phyloP scores from a whole-genome alignment of 129 eudicot species.

The Solidago caesia region DNA sequence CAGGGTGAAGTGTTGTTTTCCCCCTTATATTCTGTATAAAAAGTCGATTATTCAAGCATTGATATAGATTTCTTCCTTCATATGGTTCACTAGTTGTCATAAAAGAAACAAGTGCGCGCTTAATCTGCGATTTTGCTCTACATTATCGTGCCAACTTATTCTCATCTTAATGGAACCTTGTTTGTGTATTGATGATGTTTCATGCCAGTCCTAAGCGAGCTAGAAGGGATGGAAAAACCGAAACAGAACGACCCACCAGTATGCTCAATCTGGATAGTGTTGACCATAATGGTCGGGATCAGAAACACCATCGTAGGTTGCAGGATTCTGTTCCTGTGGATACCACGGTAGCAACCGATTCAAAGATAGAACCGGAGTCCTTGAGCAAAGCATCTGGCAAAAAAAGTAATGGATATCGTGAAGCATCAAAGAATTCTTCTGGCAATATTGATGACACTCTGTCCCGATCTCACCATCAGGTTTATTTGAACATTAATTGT shows the following conservation, averaged over 20 bases:
- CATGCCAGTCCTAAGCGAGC: not conserved
- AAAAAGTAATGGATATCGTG: slow-evolving; percentile 37
- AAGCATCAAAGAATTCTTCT: slow-evolving; percentile 45
- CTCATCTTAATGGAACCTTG: not conserved
- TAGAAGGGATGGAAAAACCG: not conserved
- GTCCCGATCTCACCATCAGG: slow-evolving; percentile 66
- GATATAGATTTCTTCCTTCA: too few species aligned
- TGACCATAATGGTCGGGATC: slow-evolving; percentile 48
- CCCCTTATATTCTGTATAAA: too few species aligned
- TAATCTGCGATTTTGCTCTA: not conserved
- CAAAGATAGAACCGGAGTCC: slow-evolving; percentile 38
- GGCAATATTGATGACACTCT: slow-evolving; percentile 40
- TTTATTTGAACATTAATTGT: slow-evolving; percentile 16
- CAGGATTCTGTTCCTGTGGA: slow-evolving; percentile 58
- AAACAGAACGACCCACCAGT: not conserved
- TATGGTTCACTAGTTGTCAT: not conserved
- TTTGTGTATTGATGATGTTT: not conserved
- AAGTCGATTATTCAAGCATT: too few species aligned
- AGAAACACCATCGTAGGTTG: slow-evolving; percentile 46
- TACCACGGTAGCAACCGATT: slow-evolving; percentile 28
- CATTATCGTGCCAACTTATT: not conserved
- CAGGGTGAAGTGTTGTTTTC: too few species aligned
- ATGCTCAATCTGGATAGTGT: slow-evolving; percentile 34
- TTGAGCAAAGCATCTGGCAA: slow-evolving; percentile 40
- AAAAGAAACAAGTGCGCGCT: not conserved